Conservation (phyloP, 768 basidiomycete species). For the Pleurotus citrinopileatus region DNA sequence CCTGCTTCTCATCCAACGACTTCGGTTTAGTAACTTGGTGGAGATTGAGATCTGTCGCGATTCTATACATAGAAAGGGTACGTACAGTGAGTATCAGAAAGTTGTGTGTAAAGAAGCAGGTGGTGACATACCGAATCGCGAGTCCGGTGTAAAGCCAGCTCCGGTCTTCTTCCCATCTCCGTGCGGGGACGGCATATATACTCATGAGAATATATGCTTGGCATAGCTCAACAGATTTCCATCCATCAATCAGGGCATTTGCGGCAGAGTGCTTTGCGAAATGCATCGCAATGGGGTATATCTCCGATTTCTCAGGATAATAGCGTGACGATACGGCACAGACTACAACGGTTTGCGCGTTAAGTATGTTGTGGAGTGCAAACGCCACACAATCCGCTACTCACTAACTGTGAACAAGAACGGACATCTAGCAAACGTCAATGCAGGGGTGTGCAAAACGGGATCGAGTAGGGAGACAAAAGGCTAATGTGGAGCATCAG, state of each 20-base stretch:
- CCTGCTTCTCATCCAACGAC: constrained; percentile 70
- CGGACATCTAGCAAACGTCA: constrained; percentile 80
- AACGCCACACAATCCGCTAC: constrained; percentile 23
- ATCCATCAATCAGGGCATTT: constrained; percentile 75
- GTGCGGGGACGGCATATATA: constrained; percentile 75
- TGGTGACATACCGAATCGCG: constrained; percentile 65
- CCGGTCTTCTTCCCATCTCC: constrained; percentile 86
- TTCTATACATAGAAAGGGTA: too few species aligned
- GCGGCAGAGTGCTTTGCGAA: constrained; percentile 83
- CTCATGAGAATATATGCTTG: constrained; percentile 92
- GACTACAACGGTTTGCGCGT: constrained; percentile 41
- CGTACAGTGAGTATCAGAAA: too few species aligned
- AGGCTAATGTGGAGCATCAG: constrained; percentile 32
- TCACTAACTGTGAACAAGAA: constrained; percentile 87
- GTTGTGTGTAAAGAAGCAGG: too few species aligned
- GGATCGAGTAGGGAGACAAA: constrained; percentile 79
- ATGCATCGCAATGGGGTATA: constrained; percentile 87
- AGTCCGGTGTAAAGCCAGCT: constrained; percentile 89
- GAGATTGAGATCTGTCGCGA: constrained; percentile 87
- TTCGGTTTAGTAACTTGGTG: constrained; percentile 63
- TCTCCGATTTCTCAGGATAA: constrained; percentile 73
- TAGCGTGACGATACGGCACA: constrained; percentile 87
- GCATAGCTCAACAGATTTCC: constrained; percentile 84
- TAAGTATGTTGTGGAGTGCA: neutral
- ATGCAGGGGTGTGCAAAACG: constrained; percentile 74